Percentiles rank a stretch among this genome's conserved stretches.
Evolutionary conservation across 176 grass and related monocot species (phyloP).

Genomic region (Lolium rigidum): DNA sequence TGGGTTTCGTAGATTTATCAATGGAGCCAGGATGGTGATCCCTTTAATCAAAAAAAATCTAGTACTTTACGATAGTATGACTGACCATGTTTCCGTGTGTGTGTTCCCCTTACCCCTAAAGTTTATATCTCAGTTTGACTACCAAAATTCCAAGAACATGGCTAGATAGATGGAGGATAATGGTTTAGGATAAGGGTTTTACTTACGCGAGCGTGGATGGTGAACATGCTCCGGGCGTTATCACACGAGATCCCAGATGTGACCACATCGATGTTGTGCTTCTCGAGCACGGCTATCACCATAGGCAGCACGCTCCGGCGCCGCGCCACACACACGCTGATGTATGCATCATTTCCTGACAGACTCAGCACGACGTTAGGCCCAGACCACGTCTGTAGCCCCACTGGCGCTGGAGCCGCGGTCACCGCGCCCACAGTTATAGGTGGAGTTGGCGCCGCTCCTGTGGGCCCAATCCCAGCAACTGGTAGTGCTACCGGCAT

Average conservation of each 20-base stretch:
- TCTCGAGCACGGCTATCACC: constrained; percentile 59
- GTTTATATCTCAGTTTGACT: constrained; percentile 32
- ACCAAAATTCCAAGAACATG: background rate
- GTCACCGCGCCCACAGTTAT: background rate
- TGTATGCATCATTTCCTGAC: constrained; percentile 40
- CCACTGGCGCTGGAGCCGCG: background rate
- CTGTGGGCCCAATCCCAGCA: background rate
- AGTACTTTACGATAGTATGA: too few relatives aligned
- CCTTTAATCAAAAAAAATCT: too few relatives aligned
- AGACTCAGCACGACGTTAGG: constrained; percentile 66
- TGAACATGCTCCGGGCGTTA: constrained; percentile 27
- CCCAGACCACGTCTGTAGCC: constrained; percentile 67
- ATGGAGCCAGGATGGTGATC: too few relatives aligned
- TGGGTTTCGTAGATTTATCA: too few relatives aligned
- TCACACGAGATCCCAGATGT: constrained; percentile 43
- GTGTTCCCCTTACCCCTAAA: too few relatives aligned
- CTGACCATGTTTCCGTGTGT: too few relatives aligned
- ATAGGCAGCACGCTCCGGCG: constrained; percentile 36
- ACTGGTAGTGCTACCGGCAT: constrained; percentile 35
- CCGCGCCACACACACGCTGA: constrained; percentile 47
- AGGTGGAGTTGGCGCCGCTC: background rate
- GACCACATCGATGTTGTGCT: constrained; percentile 62
- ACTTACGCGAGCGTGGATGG: constrained; percentile 75
- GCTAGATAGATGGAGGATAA: background rate
- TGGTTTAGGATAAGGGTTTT: background rate